phyloP scores from a whole-genome alignment of 768 basidiomycete genomes.

The Leccinum aurantiacum region DNA sequence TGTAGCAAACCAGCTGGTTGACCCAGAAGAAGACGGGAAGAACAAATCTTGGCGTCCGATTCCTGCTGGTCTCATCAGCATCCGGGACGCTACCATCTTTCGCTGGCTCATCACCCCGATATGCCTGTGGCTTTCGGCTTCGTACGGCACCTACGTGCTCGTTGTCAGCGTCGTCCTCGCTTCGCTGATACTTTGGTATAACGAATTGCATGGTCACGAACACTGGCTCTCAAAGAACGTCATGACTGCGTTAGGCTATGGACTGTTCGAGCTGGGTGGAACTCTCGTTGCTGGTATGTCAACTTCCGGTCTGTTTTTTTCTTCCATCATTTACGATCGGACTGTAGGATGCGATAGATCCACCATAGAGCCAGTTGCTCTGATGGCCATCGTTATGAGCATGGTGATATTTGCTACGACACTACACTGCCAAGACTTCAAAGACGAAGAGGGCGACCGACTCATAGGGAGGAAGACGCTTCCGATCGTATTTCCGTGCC shows the following conservation, averaged over 20 bases:
- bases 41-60: conserved; percentile 49
- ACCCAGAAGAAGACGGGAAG: conserved; percentile 41
- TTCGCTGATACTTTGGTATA: conserved; percentile 37
- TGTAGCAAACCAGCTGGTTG: conserved; percentile 42
- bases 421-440: conserved; percentile 36
- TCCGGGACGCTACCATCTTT: conserved; percentile 36
- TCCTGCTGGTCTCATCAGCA: conserved; percentile 43
- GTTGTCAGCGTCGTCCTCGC: conserved; percentile 32
- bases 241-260: conserved; percentile 38
- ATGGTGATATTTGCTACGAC: conserved; percentile 38
- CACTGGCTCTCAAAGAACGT: conserved; percentile 37
- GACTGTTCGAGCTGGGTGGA: conserved; percentile 39
- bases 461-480: conserved; percentile 41
- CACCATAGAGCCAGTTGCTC: conserved; percentile 23
- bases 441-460: conserved; percentile 45
- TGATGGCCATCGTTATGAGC: conserved; percentile 34
- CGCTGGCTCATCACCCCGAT: conserved; percentile 37
- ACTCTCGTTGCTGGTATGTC: conserved; percentile 37
- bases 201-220: conserved; percentile 33
- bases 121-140: conserved; percentile 39
- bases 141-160: conserved; percentile 34
- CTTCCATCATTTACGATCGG: conserved; percentile 5
- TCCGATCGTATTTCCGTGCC: conserved; percentile 42
- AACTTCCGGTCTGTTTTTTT: not conserved
- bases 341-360: conserved; percentile 25